phyloP scores from a whole-genome alignment of 768 basidiomycete species.

The Tubosaeta sp. region DNA sequence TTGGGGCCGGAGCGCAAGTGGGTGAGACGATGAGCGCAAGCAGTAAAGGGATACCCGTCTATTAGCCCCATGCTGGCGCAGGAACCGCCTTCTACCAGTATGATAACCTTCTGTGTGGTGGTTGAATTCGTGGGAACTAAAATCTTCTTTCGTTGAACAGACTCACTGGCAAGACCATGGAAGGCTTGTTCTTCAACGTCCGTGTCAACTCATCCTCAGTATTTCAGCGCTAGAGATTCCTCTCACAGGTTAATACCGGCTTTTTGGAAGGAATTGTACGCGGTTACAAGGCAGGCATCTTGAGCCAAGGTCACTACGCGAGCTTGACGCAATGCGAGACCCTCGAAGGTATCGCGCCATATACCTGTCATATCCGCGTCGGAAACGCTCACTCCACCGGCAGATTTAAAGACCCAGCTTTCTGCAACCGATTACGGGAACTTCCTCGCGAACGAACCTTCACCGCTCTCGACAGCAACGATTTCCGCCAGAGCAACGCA shows the following conservation, averaged over 20 bases:
- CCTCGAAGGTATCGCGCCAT: slow-evolving; percentile 68
- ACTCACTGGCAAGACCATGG: slow-evolving; percentile 55
- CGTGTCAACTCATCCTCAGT: slow-evolving; percentile 11
- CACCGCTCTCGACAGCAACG: slow-evolving; percentile 88
- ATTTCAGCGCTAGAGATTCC: slow-evolving; percentile 5
- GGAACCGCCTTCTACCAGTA: too few species aligned
- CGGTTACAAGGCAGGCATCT: slow-evolving; percentile 88
- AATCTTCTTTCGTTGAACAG: slow-evolving; percentile 16
- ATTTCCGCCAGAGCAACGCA: slow-evolving; percentile 97
- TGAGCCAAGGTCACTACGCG: slow-evolving; percentile 85
- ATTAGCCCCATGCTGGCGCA: too few species aligned
- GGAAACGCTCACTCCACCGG: slow-evolving; percentile 2
- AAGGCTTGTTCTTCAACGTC: slow-evolving; percentile 89
- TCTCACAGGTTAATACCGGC: slow-evolving; percentile 61
- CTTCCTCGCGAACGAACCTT: slow-evolving; percentile 94
- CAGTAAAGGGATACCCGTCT: too few species aligned
- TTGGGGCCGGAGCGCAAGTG: too few species aligned
- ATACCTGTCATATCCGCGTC: not conserved
- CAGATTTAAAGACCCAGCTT: slow-evolving; percentile 94
- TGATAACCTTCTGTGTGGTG: too few species aligned
- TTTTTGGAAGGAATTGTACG: slow-evolving; percentile 81
- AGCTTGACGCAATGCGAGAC: slow-evolving; percentile 97
- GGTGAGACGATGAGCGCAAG: too few species aligned
- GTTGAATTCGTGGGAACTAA: slow-evolving; percentile 19
- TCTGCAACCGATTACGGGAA: slow-evolving; percentile 97